phyloP scores from a whole-genome alignment of 225 moss, liverwort and hornwort genomes.

The Marchantia paleacea region DNA sequence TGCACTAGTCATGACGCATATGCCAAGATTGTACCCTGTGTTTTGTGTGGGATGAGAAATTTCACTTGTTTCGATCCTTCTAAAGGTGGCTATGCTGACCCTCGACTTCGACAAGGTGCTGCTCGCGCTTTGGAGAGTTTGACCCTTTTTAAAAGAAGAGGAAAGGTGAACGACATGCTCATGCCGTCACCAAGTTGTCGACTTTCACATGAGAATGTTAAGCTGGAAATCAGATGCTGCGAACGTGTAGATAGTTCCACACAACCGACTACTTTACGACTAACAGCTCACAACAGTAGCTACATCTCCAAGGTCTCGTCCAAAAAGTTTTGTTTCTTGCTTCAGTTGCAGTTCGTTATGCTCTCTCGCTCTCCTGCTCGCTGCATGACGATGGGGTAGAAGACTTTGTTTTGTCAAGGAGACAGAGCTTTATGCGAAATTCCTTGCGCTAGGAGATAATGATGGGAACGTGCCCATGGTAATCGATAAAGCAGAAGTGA shows the following conservation, averaged over 20 bases:
- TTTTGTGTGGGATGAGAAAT: background rate
- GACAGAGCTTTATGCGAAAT: too few relatives aligned
- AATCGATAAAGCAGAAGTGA: too few relatives aligned
- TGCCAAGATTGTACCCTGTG: background rate
- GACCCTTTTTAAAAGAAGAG: background rate
- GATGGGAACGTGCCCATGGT: too few relatives aligned
- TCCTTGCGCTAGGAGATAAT: too few relatives aligned
- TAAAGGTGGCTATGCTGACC: background rate
- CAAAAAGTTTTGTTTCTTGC: background rate
- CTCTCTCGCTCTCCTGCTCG: background rate
- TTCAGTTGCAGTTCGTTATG: background rate
- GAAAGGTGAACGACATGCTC: background rate
- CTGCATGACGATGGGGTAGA: background rate
- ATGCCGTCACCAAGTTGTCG: background rate
- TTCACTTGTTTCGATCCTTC: background rate
- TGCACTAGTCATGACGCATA: background rate
- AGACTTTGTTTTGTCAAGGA: background rate
- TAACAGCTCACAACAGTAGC: background rate
- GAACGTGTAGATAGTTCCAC: background rate
- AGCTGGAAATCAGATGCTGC: background rate
- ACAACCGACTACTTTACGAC: background rate
- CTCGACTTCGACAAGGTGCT: background rate
- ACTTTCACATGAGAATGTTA: background rate
- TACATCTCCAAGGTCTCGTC: background rate
- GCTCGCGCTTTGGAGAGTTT: background rate